A percentile compares a stretch with the other conserved stretches of the same genome.
Evolutionary conservation across 2,329 filamentous ascomycete species (phyloP).

Genomic region (Fusarium beomiforme): DNA sequence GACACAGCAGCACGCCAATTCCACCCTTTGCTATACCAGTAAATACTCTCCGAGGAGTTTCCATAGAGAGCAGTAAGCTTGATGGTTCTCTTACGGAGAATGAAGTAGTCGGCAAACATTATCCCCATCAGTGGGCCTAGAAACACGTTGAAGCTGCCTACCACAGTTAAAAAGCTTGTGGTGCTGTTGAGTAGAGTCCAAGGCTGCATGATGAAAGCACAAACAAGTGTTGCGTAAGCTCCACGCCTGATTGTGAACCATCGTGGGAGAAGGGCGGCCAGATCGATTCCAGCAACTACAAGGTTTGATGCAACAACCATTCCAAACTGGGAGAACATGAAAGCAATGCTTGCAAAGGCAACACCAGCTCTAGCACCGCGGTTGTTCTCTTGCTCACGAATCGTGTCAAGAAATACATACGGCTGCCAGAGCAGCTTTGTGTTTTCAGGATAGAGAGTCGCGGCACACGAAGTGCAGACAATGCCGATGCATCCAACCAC

Average conservation of each 20-base stretch:
- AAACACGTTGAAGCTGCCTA: background rate
- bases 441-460: background rate
- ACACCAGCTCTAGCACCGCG: slow-evolving; percentile 9
- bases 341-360: slow-evolving; percentile 23
- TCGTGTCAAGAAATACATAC: background rate
- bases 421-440: background rate
- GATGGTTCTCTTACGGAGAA: background rate
- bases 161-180: background rate
- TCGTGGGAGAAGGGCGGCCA: background rate
- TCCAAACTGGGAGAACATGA: slow-evolving; percentile 23
- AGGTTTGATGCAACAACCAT: slow-evolving; percentile 18
- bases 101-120: background rate
- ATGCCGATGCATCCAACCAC: background rate
- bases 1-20: background rate
- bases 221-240: background rate
- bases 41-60: background rate
- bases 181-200: slow-evolving; percentile 1
- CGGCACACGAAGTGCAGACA: background rate
- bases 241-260: background rate
- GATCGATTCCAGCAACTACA: background rate
- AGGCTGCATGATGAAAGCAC: background rate
- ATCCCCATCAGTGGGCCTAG: background rate
- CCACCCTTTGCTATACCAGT: background rate
- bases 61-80: background rate
- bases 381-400: slow-evolving; percentile 5